Evolutionary conservation across 163 green algal species (phyloP), one percentile per base, ranked within the genome.

Genomic region (Picocystis sp.): DNA sequence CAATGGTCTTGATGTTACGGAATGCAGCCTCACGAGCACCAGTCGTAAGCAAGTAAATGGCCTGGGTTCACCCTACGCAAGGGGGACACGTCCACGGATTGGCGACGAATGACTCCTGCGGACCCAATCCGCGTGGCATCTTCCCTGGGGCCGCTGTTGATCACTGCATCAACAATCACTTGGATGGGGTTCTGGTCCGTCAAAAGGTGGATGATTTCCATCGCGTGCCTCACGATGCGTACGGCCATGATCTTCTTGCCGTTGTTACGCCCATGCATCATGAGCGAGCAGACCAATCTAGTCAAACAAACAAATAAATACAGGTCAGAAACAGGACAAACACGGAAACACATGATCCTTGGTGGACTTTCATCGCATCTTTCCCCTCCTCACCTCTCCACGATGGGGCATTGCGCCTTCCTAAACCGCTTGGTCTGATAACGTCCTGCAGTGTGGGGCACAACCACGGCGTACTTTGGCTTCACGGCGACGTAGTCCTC

Each of bases 231-330:
- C 23, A 99, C 87, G 65, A 99, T 98, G 69, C 84, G 80, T 6
- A 79, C 76, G 29, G 91, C 91, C 81, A 97, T 89, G 46, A 97
- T 62, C 86, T 99, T 99, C 83, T 99, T 99, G 69, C 91, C 91
- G 74, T 99, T 99, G 89, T 99, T 99, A 79, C 91, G 91, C 57
- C 91, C 91, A 72, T 99, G 91, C 89, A 93, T 93, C 91, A 99
- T 98, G 47, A 99, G 75, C 17, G 85, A 94, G 72, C 47, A 54
- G 29, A 38, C 29, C 29, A 38, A 38, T 38, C 29, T 38, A 38
- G 8, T 5, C 8, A 8, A 38, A 35, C 10, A 23, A 54, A 10
- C 17, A 19, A 38, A 38, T 5, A 5, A 8, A 8, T 8, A 38
- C 29, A 12, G 29, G 29, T 38, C 29, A 38, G 29, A 5, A 5